These are phyloP conservation scores for Fusarium palustre DNA, from an alignment of 2,329 filamentous ascomycete genomes.

Conservation along the genomic window DNA sequence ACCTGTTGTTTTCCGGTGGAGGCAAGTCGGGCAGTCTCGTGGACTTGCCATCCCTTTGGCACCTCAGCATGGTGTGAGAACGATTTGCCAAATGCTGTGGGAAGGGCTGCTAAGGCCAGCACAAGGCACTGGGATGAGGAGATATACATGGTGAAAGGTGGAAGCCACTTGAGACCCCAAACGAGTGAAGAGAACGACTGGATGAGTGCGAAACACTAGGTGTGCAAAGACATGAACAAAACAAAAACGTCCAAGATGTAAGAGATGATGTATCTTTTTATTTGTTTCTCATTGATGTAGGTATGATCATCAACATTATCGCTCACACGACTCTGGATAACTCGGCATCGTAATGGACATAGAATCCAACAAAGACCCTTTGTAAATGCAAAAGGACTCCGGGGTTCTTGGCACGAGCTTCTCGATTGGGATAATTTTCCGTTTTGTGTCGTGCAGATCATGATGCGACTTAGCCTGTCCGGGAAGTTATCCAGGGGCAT, in stretches of 20 bases:
- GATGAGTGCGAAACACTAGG: not conserved
- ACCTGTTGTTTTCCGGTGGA: slow-evolving; percentile 17
- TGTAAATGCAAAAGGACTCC: slow-evolving; percentile 19
- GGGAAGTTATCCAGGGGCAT: slow-evolving; percentile 16
- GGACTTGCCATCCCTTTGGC: slow-evolving; percentile 16
- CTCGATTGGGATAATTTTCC: slow-evolving; percentile 23
- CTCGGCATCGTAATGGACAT: slow-evolving; percentile 20
- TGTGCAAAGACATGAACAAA: not conserved
- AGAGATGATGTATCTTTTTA: not conserved
- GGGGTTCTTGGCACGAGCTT: slow-evolving; percentile 24
- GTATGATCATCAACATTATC: not conserved
- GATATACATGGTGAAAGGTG: slow-evolving; percentile 15
- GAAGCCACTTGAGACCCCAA: not conserved
- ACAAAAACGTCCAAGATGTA: not conserved
- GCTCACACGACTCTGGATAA: slow-evolving; percentile 22
- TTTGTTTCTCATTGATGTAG: not conserved
- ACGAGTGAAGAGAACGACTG: not conserved
- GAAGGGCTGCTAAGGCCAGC: slow-evolving; percentile 15
- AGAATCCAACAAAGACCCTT: slow-evolving; percentile 17
- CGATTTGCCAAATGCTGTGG: slow-evolving; percentile 9
- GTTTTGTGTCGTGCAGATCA: slow-evolving; percentile 18
- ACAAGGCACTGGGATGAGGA: slow-evolving; percentile 14
- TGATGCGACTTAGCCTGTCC: slow-evolving; percentile 3
- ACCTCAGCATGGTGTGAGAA: slow-evolving; percentile 22
- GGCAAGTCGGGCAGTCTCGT: not conserved